Conservation (phyloP, 164 flowering plant species). For the Tetrastigma voinierianum region DNA sequence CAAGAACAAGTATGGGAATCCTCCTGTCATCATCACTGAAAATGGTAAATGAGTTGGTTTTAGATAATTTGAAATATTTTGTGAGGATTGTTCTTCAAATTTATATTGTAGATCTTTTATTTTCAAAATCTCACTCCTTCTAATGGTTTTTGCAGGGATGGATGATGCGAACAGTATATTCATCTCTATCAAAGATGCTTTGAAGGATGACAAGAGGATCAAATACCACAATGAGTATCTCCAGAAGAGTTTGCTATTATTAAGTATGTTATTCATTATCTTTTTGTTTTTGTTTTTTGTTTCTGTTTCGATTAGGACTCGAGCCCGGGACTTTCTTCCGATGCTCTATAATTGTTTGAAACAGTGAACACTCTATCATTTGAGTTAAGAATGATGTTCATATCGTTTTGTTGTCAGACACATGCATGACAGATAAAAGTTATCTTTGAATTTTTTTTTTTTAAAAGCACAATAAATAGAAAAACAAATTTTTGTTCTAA, state of each 20-base stretch:
- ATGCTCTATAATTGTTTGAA: too few species aligned
- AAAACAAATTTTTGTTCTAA: too few species aligned
- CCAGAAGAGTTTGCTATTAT: conserved; percentile 62
- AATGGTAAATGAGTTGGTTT: conserved; percentile 55
- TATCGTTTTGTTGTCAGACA: too few species aligned
- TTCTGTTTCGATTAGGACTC: too few species aligned
- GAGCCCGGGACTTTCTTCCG: too few species aligned
- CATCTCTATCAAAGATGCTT: conserved; percentile 52
- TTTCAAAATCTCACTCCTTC: neutral
- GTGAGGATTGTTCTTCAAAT: neutral
- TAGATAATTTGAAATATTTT: neutral
- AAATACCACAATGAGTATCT: conserved; percentile 80
- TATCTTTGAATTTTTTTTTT: too few species aligned
- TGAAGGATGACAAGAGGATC: conserved; percentile 87
- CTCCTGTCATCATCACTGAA: conserved; percentile 77
- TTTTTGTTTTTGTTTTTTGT: neutral
- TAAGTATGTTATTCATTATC: conserved; percentile 36
- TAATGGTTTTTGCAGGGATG: conserved; percentile 61
- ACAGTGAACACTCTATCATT: too few species aligned
- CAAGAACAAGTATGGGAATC: conserved; percentile 80
- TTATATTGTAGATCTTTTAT: neutral
- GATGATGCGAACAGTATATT: conserved; percentile 73
- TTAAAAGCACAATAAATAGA: too few species aligned
- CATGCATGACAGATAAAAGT: too few species aligned
- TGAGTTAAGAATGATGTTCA: too few species aligned